Conservation (phyloP, 306 rosid species). For the Citrullus amarus region DNA sequence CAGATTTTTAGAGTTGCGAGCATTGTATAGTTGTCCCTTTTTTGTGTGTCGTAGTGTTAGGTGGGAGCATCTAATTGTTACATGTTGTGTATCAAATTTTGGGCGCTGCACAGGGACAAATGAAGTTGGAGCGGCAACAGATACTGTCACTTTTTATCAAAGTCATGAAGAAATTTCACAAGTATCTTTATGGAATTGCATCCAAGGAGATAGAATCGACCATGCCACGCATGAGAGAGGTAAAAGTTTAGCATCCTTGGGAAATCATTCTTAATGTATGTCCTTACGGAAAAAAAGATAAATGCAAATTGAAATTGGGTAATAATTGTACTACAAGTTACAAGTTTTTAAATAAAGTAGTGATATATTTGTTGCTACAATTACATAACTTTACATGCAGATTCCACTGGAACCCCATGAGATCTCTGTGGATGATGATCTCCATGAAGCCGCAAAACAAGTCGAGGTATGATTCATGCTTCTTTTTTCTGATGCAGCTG, state of each 20-base stretch:
- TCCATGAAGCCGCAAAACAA: slow-evolving; percentile 61
- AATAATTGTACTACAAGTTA: neutral
- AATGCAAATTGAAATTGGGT: neutral
- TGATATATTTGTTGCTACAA: neutral
- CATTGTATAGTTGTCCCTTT: too few relatives aligned
- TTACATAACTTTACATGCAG: slow-evolving; percentile 24
- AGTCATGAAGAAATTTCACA: slow-evolving; percentile 67
- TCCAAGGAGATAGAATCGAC: slow-evolving; percentile 66
- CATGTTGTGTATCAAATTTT: neutral
- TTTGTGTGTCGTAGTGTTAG: neutral
- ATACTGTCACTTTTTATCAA: slow-evolving; percentile 76
- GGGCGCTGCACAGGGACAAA: slow-evolving; percentile 37
- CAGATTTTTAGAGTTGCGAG: neutral
- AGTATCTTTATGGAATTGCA: slow-evolving; percentile 40
- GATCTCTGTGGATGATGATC: slow-evolving; percentile 77
- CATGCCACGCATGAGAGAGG: slow-evolving; percentile 67
- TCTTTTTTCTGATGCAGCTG: neutral
- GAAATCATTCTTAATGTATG: neutral
- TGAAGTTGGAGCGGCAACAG: slow-evolving; percentile 59
- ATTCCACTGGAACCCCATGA: slow-evolving; percentile 61
- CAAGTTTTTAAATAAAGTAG: neutral
- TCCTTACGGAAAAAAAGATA: neutral
- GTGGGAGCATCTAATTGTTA: neutral
- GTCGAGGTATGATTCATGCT: slow-evolving; percentile 38
- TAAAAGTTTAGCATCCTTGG: slow-evolving; percentile 19